phyloP scores from a whole-genome alignment of 768 basidiomycete genomes.

The Clitopilus passeckerianus region DNA sequence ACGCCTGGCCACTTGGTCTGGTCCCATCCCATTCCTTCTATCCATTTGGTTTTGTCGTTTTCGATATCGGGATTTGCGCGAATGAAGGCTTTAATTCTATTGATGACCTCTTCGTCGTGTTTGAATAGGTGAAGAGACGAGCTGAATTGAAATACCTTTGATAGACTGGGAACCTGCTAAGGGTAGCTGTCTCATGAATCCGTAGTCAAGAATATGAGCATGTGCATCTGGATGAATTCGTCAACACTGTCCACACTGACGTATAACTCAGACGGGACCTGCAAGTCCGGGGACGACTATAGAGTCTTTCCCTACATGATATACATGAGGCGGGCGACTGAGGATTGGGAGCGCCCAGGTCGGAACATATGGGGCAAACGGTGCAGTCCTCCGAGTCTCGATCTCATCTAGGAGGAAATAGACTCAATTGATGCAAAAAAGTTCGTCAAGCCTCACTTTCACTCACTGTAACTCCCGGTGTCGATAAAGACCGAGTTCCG shows the following conservation, averaged over 20 bases:
- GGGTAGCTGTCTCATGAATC: conserved; percentile 62
- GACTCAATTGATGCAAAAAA: background rate
- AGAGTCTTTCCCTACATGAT: conserved; percentile 18
- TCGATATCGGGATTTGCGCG: conserved; percentile 49
- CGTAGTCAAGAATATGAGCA: conserved; percentile 73
- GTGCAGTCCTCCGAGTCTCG: conserved; percentile 1
- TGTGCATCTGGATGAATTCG: conserved; percentile 55
- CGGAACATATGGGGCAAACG: conserved; percentile 3
- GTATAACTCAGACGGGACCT: conserved; percentile 32
- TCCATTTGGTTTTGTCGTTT: conserved; percentile 56
- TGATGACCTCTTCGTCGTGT: conserved; percentile 49
- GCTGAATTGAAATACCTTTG: conserved; percentile 35
- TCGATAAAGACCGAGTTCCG: conserved; percentile 39
- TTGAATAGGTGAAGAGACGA: background rate
- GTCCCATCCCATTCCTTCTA: conserved; percentile 91
- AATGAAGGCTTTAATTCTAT: conserved; percentile 56
- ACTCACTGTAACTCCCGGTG: conserved; percentile 42
- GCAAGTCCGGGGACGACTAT: conserved; percentile 71
- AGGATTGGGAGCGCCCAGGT: conserved; percentile 4
- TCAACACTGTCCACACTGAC: background rate
- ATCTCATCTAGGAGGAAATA: conserved; percentile 10
- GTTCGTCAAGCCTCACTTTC: background rate
- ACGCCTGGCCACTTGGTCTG: conserved; percentile 72
- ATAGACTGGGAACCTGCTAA: conserved; percentile 55
- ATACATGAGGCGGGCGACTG: conserved; percentile 4